These are phyloP conservation scores for Mycena vulgaris DNA, from an alignment of 768 basidiomycete species.

Conservation along the genomic window DNA sequence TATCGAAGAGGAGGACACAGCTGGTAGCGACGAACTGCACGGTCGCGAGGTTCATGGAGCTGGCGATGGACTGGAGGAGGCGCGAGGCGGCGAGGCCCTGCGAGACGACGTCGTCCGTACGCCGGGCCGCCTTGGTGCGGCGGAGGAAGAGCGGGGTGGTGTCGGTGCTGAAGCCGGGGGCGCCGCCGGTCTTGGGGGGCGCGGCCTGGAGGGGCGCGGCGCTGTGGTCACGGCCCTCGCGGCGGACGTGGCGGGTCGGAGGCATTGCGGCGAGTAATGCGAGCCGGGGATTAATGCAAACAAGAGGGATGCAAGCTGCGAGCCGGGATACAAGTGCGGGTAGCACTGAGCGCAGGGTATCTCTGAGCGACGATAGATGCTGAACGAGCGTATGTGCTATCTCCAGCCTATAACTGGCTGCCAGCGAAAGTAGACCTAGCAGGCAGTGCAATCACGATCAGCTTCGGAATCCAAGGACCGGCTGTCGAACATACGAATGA, in stretches of 20 bases:
- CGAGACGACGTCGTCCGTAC: conserved; percentile 26
- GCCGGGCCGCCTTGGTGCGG: neutral
- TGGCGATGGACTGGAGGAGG: conserved; percentile 12
- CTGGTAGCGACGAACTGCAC: conserved; percentile 27
- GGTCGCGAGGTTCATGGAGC: conserved; percentile 6
- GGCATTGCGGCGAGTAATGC: conserved; percentile 34
- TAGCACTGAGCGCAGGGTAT: too few species aligned
- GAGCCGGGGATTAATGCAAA: too few species aligned
- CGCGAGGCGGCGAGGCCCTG: conserved; percentile 27
- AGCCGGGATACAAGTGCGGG: too few species aligned
- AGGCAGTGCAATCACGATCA: too few species aligned
- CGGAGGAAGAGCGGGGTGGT: conserved; percentile 36
- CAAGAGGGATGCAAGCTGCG: too few species aligned
- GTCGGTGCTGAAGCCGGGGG: conserved; percentile 8
- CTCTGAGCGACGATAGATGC: too few species aligned
- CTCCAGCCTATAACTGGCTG: too few species aligned
- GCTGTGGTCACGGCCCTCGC: conserved; percentile 14
- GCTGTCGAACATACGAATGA: too few species aligned
- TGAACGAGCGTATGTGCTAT: too few species aligned
- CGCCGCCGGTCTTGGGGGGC: neutral
- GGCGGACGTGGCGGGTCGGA: conserved; percentile 26
- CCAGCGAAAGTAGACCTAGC: too few species aligned
- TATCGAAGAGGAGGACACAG: conserved; percentile 26
- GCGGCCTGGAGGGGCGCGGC: neutral
- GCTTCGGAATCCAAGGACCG: too few species aligned